Percentiles rank a stretch among this genome's conserved stretches.
These are phyloP conservation scores for Dictyostelium brefeldianum DNA, from an alignment of 78 protist species.

Conservation along the genomic window DNA sequence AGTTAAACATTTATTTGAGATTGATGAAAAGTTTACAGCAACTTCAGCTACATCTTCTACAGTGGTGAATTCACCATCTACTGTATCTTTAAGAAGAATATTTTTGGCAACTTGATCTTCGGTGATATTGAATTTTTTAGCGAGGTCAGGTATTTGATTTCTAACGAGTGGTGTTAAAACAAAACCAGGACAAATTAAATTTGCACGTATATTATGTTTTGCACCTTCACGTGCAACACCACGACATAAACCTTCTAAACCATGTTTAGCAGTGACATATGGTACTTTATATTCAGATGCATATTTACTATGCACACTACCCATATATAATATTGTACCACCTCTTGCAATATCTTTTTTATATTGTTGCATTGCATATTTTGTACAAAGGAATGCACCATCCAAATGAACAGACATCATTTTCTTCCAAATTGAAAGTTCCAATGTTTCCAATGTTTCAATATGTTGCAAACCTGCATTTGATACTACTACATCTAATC, in stretches of 20 bases:
- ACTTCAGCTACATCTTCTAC: constrained; percentile 87
- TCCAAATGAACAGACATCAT: constrained; percentile 86
- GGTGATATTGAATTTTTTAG: constrained; percentile 69
- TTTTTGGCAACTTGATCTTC: constrained; percentile 81
- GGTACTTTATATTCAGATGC: constrained; percentile 86
- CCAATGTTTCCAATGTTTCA: constrained; percentile 53
- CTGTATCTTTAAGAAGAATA: constrained; percentile 84
- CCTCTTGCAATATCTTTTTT: constrained; percentile 57
- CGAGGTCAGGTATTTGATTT: constrained; percentile 87
- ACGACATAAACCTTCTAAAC: constrained; percentile 85
- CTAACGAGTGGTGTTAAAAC: constrained; percentile 82
- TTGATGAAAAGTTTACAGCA: constrained; percentile 80
- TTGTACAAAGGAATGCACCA: constrained; percentile 83
- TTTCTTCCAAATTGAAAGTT: constrained; percentile 62
- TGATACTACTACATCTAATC: constrained; percentile 70
- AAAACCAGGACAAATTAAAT: constrained; percentile 89
- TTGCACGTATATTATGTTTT: constrained; percentile 75
- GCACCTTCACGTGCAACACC: constrained; percentile 85
- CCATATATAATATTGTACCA: constrained; percentile 81
- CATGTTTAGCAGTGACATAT: constrained; percentile 87
- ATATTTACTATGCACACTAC: constrained; percentile 81
- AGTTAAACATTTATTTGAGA: constrained; percentile 77
- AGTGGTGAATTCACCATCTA: constrained; percentile 85
- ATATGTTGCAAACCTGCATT: constrained; percentile 88
- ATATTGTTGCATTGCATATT: constrained; percentile 63